Evolutionary conservation across 192 early-diverging fungal species (phyloP).

Genomic region (Tieghemiomyces parasiticus): DNA sequence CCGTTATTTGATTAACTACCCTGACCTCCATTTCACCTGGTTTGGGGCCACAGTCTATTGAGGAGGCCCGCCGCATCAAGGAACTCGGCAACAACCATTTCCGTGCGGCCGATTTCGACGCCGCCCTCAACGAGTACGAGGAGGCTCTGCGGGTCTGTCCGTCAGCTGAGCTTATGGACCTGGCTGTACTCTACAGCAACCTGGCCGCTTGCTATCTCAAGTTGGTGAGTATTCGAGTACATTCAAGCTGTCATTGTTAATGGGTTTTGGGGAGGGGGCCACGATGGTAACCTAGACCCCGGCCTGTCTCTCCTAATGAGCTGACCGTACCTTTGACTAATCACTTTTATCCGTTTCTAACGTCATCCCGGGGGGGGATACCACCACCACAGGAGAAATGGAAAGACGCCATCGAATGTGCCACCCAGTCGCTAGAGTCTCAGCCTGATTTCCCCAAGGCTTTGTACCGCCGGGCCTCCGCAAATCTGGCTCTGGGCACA

Average conservation of each 20-base stretch:
- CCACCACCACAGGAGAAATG: not conserved
- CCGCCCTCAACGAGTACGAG: slow-evolving; percentile 3
- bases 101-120: not conserved
- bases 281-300: not conserved
- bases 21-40: no score
- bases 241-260: not conserved
- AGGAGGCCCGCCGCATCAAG: not conserved
- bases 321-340: not conserved
- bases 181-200: not conserved
- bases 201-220: slow-evolving; percentile 2
- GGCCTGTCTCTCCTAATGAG: not conserved
- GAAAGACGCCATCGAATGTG: not conserved
- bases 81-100: not conserved
- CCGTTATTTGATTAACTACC: no score
- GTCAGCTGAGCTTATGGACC: no score
- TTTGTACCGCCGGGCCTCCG: not conserved
- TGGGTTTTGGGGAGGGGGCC: not conserved
- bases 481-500: not conserved
- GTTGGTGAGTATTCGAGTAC: not conserved
- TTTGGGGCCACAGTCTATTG: not conserved
- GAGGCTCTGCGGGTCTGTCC: slow-evolving; percentile 3
- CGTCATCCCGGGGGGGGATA: not conserved
- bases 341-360: not conserved
- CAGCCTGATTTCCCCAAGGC: not conserved
- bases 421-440: not conserved